Evolutionary conservation across 2,329 filamentous ascomycete species (phyloP).

Genomic region (Gnomoniopsis sp.): DNA sequence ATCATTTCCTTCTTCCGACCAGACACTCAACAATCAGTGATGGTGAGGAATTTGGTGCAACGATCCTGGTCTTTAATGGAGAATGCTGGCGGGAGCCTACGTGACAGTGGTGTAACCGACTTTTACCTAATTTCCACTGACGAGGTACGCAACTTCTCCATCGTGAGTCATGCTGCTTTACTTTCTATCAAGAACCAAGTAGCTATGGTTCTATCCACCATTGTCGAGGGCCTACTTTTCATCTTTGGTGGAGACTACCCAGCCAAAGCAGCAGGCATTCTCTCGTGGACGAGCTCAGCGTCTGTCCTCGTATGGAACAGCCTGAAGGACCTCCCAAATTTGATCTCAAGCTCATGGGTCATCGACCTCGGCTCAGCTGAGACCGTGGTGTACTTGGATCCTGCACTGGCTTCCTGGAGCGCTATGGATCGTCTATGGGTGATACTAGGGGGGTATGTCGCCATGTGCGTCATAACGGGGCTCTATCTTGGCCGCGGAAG

Average conservation of each 20-base stretch:
- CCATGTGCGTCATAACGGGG: slow-evolving; percentile 70
- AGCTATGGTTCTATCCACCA: slow-evolving; percentile 33
- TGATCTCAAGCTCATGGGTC: slow-evolving; percentile 51
- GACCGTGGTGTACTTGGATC: slow-evolving; percentile 40
- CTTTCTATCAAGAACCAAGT: slow-evolving; percentile 56
- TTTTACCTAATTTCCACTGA: slow-evolving; percentile 47
- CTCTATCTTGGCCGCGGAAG: slow-evolving; percentile 74
- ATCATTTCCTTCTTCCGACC: slow-evolving; percentile 33
- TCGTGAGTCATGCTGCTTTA: slow-evolving; percentile 69
- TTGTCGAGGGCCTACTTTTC: slow-evolving; percentile 39
- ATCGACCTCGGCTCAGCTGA: slow-evolving; percentile 50
- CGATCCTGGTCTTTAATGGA: slow-evolving; percentile 40
- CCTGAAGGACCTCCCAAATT: slow-evolving; percentile 30
- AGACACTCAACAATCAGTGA: slow-evolving; percentile 10
- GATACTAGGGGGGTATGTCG: slow-evolving; percentile 75
- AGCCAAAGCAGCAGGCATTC: slow-evolving; percentile 25
- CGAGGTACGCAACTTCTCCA: slow-evolving; percentile 74
- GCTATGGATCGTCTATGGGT: slow-evolving; percentile 64
- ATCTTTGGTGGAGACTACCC: slow-evolving; percentile 42
- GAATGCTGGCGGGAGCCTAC: slow-evolving; percentile 43
- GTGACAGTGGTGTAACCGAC: slow-evolving; percentile 48
- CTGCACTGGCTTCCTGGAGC: slow-evolving; percentile 65
- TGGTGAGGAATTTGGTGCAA: slow-evolving; percentile 15
- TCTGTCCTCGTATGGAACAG: slow-evolving; percentile 20
- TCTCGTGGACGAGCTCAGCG: slow-evolving; percentile 19